Conservation (phyloP, 176 grass and related monocot species). For the Musa acuminata region DNA sequence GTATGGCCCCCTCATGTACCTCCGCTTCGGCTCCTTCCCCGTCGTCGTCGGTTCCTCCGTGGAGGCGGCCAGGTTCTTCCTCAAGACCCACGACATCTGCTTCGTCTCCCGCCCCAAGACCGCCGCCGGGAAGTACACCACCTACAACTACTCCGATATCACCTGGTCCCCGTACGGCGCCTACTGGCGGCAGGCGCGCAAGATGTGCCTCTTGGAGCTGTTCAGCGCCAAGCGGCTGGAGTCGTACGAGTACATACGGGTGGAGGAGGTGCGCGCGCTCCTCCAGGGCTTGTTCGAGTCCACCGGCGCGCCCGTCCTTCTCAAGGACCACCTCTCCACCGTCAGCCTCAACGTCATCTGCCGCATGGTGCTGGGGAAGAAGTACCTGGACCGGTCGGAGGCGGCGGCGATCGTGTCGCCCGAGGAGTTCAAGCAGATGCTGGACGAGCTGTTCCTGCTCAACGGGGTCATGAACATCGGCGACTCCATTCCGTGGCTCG, state of each 20-base stretch:
- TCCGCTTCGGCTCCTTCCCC: constrained; percentile 47
- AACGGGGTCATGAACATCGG: constrained; percentile 93
- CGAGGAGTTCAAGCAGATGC: constrained; percentile 85
- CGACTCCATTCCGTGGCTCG: constrained; percentile 76
- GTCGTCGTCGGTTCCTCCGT: constrained; percentile 49
- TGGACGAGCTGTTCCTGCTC: constrained; percentile 79
- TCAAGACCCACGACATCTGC: constrained; percentile 50
- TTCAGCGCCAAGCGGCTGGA: constrained; percentile 39
- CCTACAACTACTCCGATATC: constrained; percentile 46
- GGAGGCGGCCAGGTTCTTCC: constrained; percentile 35
- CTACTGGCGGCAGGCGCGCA: constrained; percentile 49
- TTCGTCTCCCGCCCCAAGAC: constrained; percentile 44
- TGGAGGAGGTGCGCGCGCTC: constrained; percentile 31
- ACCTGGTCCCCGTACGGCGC: constrained; percentile 47
- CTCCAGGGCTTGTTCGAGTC: constrained; percentile 6
- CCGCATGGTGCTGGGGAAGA: constrained; percentile 83
- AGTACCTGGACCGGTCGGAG: constrained; percentile 42
- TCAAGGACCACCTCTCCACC: constrained; percentile 65
- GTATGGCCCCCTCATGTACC: constrained; percentile 53
- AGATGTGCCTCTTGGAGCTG: constrained; percentile 53
- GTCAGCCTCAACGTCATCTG: constrained; percentile 76
- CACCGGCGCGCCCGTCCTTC: constrained; percentile 13
- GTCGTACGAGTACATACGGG: constrained; percentile 36
- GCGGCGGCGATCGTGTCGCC: constrained; percentile 35
- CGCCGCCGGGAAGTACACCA: constrained; percentile 31